Base-by-base conservation (phyloP, 306 rosid genomes). In the Luffa aegyptiaca region DNA sequence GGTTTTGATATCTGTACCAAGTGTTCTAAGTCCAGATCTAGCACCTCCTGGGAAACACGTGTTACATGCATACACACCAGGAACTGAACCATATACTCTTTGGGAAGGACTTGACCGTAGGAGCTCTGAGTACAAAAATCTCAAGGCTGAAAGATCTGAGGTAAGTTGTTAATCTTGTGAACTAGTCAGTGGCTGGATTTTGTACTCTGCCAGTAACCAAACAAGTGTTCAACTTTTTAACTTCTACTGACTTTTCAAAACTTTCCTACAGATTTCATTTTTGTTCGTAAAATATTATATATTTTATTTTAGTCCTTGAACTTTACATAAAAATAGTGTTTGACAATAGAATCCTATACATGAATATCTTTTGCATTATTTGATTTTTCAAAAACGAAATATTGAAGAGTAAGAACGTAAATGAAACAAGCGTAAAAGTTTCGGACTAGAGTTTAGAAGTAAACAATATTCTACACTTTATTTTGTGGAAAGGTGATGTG, bases 11-110 rank as follows among this genome's bases (percentile, higher is more conserved):
- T 94, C 97, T 8, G 86, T 94, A 51, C 98, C 98, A 0, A 94
- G 98, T 80, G 96, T 84, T 76, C 91, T 94, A 18, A 92, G 91
- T 85, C 90, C 94, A 10, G 86, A 90, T 78, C 87, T 92, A 37
- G 94, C 98, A 36, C 96, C 98, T 44, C 90, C 80, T 1, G 93
- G 98, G 73, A 94, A 92, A 84, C 97, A 94, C 58, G 90, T 94
- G 4, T 75, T 92, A 70, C 98, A 94, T 84, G 98, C 97, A 75
- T 94, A 94, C 85, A 79, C 89, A 76, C 98, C 97, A 3, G 97
- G 98, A 86, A 92, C 97, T 21, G 97, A 94, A 84, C 97, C 95
- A 33, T 92, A 83, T 78, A 89, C 84, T 78, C 83, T 94, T 81
- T 94, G 97, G 98, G 84, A 92, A 86, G 93, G 97, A 81, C 92